Evolutionary conservation across 768 basidiomycete species (phyloP).

Genomic region (Fibroporia radiculosa): DNA sequence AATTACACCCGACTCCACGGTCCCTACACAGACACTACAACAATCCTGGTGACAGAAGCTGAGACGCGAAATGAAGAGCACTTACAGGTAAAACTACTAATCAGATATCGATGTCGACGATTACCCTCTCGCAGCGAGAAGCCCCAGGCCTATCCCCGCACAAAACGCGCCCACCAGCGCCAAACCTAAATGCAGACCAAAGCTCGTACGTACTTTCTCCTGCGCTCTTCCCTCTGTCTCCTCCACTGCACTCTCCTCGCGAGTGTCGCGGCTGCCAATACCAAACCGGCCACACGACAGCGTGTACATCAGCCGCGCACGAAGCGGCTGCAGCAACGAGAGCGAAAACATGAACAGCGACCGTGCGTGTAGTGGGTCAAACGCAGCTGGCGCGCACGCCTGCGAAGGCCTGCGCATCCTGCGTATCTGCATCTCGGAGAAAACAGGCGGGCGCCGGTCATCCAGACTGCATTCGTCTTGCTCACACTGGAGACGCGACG

Average conservation of each 20-base stretch:
- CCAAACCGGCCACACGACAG: constrained; percentile 1
- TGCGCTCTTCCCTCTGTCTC: neutral
- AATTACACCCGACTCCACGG: too few species aligned
- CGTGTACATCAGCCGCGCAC: constrained; percentile 16
- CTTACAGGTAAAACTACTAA: too few species aligned
- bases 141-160: constrained; percentile 37
- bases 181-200: constrained; percentile 21
- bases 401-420: neutral
- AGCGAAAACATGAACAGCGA: constrained; percentile 54
- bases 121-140: constrained; percentile 20
- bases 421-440: neutral
- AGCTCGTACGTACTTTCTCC: neutral
- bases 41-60: too few species aligned
- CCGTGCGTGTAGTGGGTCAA: constrained; percentile 63
- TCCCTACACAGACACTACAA: too few species aligned
- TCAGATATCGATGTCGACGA: too few species aligned
- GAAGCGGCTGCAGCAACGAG: constrained; percentile 47
- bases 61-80: too few species aligned
- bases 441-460: neutral
- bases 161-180: constrained; percentile 35
- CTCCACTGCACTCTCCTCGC: neutral
- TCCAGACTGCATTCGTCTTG: constrained; percentile 3
- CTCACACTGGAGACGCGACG: neutral
- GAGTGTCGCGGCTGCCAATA: neutral
- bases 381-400: constrained; percentile 24